These are phyloP conservation scores for Melastoma malabathricum DNA, from an alignment of 345 rosid genomes.

Conservation along the genomic window DNA sequence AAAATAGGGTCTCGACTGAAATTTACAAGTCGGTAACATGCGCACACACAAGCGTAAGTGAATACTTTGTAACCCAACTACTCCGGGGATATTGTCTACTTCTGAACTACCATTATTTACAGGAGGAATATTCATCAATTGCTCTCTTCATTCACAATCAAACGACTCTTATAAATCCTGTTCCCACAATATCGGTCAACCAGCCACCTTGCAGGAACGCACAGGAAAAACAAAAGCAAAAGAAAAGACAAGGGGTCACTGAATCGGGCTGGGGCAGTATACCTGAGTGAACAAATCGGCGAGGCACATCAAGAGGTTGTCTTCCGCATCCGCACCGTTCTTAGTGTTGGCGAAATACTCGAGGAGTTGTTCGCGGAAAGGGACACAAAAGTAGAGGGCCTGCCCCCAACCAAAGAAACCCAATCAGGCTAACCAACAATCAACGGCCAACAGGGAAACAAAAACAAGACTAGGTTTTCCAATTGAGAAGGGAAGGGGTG, in stretches of 20 bases:
- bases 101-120: no score
- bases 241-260: neutral
- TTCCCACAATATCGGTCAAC: no score
- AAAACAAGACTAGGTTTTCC: neutral
- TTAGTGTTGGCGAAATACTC: slow-evolving; percentile 80
- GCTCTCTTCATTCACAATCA: no score
- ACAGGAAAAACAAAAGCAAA: neutral
- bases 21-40: no score
- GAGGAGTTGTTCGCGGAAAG: slow-evolving; percentile 95
- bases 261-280: neutral
- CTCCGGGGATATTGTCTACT: no score
- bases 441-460: slow-evolving; percentile 1
- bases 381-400: slow-evolving; percentile 98
- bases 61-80: no score
- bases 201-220: no score
- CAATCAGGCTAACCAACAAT: neutral
- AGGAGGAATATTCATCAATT: no score
- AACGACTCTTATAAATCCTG: no score
- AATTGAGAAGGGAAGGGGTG: neutral
- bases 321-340: slow-evolving; percentile 64
- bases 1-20: no score
- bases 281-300: slow-evolving; percentile 98
- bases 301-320: slow-evolving; percentile 90
- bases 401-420: slow-evolving; percentile 16
- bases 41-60: no score